These are phyloP conservation scores for Yamadazyma philogaea DNA, from an alignment of 805 yeast species.

Conservation along the genomic window DNA sequence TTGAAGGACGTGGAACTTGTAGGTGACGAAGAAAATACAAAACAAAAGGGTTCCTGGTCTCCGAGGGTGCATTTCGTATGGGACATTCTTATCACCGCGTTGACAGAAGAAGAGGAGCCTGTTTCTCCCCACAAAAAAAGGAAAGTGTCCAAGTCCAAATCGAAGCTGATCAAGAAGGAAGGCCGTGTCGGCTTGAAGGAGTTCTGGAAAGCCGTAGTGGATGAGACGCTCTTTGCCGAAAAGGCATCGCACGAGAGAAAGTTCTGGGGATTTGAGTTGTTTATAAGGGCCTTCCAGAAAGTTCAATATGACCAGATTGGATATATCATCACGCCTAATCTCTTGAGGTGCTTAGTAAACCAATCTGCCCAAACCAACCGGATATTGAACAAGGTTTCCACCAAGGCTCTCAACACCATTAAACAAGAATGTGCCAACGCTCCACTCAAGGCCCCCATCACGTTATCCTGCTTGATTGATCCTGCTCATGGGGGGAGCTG, in stretches of 20 bases:
- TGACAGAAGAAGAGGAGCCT: conserved; percentile 23
- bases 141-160: conserved; percentile 8
- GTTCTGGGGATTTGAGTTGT: conserved; percentile 78
- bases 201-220: conserved; percentile 78
- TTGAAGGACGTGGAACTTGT: conserved; percentile 54
- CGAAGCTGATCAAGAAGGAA: conserved; percentile 25
- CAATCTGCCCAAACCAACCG: conserved; percentile 70
- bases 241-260: conserved; percentile 83
- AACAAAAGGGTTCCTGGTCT: conserved; percentile 66
- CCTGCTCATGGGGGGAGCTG: conserved; percentile 49
- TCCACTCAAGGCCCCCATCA: conserved; percentile 36
- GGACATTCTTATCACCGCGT: conserved; percentile 53
- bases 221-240: conserved; percentile 73
- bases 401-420: conserved; percentile 45
- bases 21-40: conserved; percentile 29
- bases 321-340: conserved; percentile 55
- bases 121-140: conserved; percentile 22
- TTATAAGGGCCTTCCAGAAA: conserved; percentile 43
- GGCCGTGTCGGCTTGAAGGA: conserved; percentile 43
- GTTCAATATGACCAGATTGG: conserved; percentile 19
- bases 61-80: conserved; percentile 77
- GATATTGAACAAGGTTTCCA: conserved; percentile 64
- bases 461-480: conserved; percentile 25
- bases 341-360: conserved; percentile 69
- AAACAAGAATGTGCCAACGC: conserved; percentile 35